These are phyloP conservation scores for Tolypocladium inflatum DNA, from an alignment of 2,329 filamentous ascomycete genomes.

Conservation along the genomic window DNA sequence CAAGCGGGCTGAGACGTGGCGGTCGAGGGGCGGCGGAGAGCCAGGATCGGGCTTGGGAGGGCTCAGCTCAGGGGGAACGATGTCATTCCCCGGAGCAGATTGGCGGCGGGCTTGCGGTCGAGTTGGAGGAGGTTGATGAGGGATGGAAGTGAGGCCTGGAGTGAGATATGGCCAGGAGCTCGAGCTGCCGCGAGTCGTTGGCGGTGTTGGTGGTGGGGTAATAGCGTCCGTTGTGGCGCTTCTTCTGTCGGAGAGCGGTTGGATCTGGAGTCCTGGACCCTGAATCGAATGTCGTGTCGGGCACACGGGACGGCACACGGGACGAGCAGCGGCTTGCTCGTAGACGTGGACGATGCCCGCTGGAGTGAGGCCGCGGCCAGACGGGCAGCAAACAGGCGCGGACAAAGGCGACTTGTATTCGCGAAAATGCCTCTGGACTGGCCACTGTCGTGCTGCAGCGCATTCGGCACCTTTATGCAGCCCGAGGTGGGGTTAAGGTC, in stretches of 20 bases:
- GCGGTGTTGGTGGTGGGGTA: neutral
- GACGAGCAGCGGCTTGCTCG: neutral
- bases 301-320: too few relatives aligned
- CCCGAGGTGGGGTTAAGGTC: neutral
- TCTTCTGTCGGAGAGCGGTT: neutral
- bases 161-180: neutral
- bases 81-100: neutral
- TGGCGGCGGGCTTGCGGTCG: neutral
- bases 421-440: neutral
- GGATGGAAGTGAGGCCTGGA: neutral
- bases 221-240: conserved; percentile 1
- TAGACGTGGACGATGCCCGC: neutral
- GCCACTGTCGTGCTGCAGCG: neutral
- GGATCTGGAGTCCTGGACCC: neutral
- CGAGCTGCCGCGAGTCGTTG: neutral
- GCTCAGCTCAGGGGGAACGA: neutral
- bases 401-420: neutral
- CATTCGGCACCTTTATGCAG: neutral
- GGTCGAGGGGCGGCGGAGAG: too few relatives aligned
- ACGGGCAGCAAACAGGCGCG: neutral
- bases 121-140: neutral
- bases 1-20: neutral
- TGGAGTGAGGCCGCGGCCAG: neutral
- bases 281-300: neutral
- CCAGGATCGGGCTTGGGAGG: neutral